A percentile compares a stretch with the other conserved stretches of the same genome.
These are phyloP conservation scores for Hypsizygus marmoreus DNA, from an alignment of 768 basidiomycete species.

Conservation along the genomic window DNA sequence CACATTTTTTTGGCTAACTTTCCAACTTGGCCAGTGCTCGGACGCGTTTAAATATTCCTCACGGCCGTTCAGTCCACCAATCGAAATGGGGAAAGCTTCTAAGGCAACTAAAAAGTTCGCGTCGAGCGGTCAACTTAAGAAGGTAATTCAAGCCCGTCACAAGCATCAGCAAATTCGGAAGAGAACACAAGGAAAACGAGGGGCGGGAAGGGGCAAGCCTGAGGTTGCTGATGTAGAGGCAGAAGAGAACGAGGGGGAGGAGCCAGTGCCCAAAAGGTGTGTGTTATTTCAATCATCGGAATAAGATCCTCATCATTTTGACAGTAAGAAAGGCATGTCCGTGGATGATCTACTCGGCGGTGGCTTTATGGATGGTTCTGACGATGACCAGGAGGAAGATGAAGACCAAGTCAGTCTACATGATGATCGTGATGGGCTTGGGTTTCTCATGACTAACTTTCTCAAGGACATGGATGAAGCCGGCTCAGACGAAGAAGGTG, in stretches of 20 bases:
- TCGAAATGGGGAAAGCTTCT: slow-evolving; percentile 59
- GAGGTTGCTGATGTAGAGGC: slow-evolving; percentile 21
- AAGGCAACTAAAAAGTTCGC: slow-evolving; percentile 90
- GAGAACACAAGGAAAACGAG: slow-evolving; percentile 64
- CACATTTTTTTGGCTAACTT: slow-evolving; percentile 15
- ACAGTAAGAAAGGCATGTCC: slow-evolving; percentile 56
- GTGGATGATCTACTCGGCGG: slow-evolving; percentile 79
- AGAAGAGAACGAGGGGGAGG: slow-evolving; percentile 34
- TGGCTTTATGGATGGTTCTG: slow-evolving; percentile 68
- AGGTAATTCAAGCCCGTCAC: slow-evolving; percentile 80
- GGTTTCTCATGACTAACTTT: slow-evolving; percentile 5
- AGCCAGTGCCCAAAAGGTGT: slow-evolving; percentile 14
- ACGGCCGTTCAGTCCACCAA: no score
- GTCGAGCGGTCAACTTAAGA: slow-evolving; percentile 84
- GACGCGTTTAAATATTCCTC: no score
- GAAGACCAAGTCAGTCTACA: slow-evolving; percentile 22
- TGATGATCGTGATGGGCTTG: neutral
- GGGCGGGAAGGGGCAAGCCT: slow-evolving; percentile 31
- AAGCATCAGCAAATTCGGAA: slow-evolving; percentile 78
- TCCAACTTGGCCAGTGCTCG: neutral
- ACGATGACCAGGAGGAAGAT: slow-evolving; percentile 45
- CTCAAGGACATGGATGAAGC: slow-evolving; percentile 25
- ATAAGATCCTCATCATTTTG: neutral
- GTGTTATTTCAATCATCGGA: neutral
- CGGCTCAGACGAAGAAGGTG: slow-evolving; percentile 32